These are phyloP conservation scores for Aspergillus sp. DNA, from an alignment of 2,329 filamentous ascomycete species.

Conservation along the genomic window DNA sequence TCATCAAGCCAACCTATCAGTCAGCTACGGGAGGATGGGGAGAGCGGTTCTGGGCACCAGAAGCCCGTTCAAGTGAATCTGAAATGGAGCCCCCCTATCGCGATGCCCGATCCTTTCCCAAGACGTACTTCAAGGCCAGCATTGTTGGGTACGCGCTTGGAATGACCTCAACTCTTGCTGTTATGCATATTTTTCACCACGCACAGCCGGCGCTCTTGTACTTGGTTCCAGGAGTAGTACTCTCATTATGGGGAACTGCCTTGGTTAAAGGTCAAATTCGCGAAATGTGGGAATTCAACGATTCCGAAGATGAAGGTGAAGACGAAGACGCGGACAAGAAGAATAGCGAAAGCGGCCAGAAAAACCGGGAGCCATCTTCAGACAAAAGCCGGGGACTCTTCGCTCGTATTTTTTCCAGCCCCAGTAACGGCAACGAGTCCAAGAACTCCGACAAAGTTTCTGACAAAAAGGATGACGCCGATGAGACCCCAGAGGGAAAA, in stretches of 20 bases:
- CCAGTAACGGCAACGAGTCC: conserved; percentile 7
- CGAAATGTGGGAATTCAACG: conserved; percentile 79
- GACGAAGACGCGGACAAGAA: conserved; percentile 15
- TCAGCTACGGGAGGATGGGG: conserved; percentile 75
- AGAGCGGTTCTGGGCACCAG: conserved; percentile 73
- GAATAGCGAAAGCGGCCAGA: conserved; percentile 38
- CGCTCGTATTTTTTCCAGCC: conserved; percentile 27
- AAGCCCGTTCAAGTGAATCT: conserved; percentile 22
- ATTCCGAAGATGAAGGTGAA: conserved; percentile 54
- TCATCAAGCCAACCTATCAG: conserved; percentile 39
- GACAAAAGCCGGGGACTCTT: conserved; percentile 22
- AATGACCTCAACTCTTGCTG: conserved; percentile 72
- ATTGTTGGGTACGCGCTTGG: conserved; percentile 75
- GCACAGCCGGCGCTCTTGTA: conserved; percentile 91
- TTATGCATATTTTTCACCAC: conserved; percentile 75
- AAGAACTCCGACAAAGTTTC: background rate
- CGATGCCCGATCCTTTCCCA: conserved; percentile 62
- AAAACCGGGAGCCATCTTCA: conserved; percentile 32
- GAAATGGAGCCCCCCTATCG: conserved; percentile 36
- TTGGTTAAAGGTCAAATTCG: conserved; percentile 67
- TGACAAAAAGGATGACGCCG: conserved; percentile 4
- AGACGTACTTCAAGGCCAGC: conserved; percentile 80
- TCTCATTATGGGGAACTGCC: conserved; percentile 73
- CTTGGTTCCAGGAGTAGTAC: conserved; percentile 81
- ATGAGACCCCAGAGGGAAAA: background rate